These are phyloP conservation scores for Fonsecaea pedrosoi DNA, from an alignment of 2,329 filamentous ascomycete species.

Conservation along the genomic window DNA sequence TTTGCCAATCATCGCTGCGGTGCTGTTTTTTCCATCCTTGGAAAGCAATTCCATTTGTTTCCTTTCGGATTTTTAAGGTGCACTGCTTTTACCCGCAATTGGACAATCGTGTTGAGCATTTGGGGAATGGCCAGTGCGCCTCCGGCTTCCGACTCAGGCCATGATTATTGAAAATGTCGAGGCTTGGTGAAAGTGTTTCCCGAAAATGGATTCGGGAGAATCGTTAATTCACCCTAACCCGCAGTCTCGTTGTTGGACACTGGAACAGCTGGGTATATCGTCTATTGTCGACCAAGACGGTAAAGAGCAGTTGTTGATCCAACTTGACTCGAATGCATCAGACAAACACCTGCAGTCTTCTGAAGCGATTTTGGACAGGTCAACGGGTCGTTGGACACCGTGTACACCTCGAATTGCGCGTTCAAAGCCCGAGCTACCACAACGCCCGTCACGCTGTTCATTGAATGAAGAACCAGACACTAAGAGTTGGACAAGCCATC, in stretches of 20 bases:
- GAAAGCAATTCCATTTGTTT: neutral
- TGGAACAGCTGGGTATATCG: constrained; percentile 28
- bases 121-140: neutral
- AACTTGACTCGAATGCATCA: constrained; percentile 4
- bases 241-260: neutral
- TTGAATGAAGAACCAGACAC: neutral
- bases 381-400: constrained; percentile 16
- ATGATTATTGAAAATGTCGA: neutral
- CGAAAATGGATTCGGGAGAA: constrained; percentile 7
- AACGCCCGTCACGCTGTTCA: neutral
- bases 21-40: neutral
- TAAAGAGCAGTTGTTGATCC: constrained; percentile 24
- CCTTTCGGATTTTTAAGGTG: neutral
- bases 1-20: neutral
- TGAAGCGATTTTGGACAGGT: constrained; percentile 17
- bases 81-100: neutral
- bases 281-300: constrained; percentile 17
- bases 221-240: neutral
- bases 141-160: neutral
- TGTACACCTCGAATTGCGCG: neutral
- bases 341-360: neutral
- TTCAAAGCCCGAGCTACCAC: neutral
- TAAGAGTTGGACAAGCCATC: constrained; percentile 27
- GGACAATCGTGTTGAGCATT: neutral
- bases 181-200: neutral